A percentile compares a stretch with the other conserved stretches of the same genome.
Evolutionary conservation across 495 filamentous ascomycete species (phyloP).

Genomic region (Tuber calosporum): DNA sequence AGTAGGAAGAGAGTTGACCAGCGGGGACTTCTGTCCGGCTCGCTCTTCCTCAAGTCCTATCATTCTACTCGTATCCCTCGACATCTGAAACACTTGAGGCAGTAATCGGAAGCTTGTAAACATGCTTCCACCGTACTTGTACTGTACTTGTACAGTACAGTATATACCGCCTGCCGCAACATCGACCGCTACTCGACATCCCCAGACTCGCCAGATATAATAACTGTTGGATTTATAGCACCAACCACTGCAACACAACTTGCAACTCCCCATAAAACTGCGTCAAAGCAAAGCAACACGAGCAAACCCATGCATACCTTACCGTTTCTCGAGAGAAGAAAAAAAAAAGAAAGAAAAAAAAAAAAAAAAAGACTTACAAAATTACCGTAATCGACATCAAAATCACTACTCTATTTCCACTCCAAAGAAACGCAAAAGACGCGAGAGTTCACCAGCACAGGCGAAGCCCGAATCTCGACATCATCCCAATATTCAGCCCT

Average conservation of each 20-base stretch:
- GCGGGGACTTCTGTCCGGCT: background rate
- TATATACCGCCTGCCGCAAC: background rate
- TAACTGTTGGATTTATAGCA: constrained; percentile 3
- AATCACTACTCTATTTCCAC: background rate
- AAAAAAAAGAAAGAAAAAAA: no score
- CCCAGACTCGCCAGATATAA: background rate
- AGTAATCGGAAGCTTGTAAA: background rate
- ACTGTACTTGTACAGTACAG: no score
- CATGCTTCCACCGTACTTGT: no score
- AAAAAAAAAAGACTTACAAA: background rate
- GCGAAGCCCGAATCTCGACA: background rate
- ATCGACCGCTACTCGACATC: background rate
- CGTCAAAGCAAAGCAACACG: constrained; percentile 6
- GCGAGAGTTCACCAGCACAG: background rate
- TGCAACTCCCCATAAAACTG: background rate
- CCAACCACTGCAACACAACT: background rate
- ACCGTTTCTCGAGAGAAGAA: background rate
- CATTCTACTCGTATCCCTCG: background rate
- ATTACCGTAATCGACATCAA: no score
- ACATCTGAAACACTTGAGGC: background rate
- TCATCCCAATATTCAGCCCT: background rate
- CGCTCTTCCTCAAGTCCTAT: background rate
- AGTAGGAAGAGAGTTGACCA: background rate
- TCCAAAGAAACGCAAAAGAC: background rate
- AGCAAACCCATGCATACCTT: constrained; percentile 1